These are phyloP conservation scores for Henckelia pumila DNA, from an alignment of 257 asterid genomes.

Conservation along the genomic window DNA sequence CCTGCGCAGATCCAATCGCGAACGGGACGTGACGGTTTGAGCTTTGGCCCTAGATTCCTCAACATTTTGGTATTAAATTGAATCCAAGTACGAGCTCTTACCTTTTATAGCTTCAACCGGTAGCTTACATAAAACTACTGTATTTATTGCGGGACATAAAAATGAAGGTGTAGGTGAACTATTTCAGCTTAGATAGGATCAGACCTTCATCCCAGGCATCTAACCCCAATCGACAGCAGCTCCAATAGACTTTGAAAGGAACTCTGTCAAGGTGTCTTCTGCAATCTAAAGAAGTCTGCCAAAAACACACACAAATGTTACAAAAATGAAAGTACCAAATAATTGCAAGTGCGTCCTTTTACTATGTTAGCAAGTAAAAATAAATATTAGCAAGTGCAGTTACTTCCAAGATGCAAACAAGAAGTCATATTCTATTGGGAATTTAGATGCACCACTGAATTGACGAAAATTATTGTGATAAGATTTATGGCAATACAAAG, in stretches of 20 bases:
- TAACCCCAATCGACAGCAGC: slow-evolving; percentile 99
- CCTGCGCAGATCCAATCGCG: too few relatives aligned
- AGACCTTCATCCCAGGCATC: slow-evolving; percentile 99
- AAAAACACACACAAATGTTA: slow-evolving; percentile 18
- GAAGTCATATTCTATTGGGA: neutral
- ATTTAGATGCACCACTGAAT: neutral
- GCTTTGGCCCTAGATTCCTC: too few relatives aligned
- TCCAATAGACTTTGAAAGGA: slow-evolving; percentile 99
- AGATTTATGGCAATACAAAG: neutral
- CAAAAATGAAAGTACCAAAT: neutral
- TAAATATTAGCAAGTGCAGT: neutral
- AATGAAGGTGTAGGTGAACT: neutral
- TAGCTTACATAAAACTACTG: neutral
- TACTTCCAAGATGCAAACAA: slow-evolving; percentile 9
- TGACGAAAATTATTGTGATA: too few relatives aligned
- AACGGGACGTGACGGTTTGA: too few relatives aligned
- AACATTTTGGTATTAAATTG: too few relatives aligned
- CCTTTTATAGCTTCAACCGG: too few relatives aligned
- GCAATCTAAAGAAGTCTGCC: slow-evolving; percentile 94
- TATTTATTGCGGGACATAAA: neutral
- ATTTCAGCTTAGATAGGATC: slow-evolving; percentile 2
- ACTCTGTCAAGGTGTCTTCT: slow-evolving; percentile 98
- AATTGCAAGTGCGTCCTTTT: neutral
- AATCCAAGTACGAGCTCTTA: too few relatives aligned
- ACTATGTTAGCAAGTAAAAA: too few relatives aligned